Conservation (phyloP, 768 basidiomycete species). For the Pilatotrama ljubarskyi region DNA sequence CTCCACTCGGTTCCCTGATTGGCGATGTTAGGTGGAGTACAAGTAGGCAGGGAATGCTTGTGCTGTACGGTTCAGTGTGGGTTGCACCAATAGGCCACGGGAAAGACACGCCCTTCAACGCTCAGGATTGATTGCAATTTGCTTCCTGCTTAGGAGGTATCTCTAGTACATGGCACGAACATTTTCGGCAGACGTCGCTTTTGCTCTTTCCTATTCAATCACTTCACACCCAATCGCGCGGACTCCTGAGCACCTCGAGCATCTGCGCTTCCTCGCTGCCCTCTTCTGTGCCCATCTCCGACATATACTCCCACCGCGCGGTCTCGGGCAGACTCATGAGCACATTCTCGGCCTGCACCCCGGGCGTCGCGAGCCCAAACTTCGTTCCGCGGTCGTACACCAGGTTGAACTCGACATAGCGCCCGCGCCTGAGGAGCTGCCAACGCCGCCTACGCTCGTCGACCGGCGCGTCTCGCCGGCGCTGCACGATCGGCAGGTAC, state of each 20-base stretch:
- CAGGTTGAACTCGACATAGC: conserved; percentile 87
- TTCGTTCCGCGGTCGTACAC: conserved; percentile 71
- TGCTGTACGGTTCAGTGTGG: too few relatives aligned
- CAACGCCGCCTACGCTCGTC: conserved; percentile 77
- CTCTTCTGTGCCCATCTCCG: conserved; percentile 49
- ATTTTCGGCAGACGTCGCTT: too few relatives aligned
- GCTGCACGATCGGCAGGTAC: conserved; percentile 82
- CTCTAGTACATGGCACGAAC: too few relatives aligned
- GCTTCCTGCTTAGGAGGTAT: too few relatives aligned
- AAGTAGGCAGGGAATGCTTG: too few relatives aligned
- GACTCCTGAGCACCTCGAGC: conserved; percentile 48
- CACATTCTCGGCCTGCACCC: conserved; percentile 62
- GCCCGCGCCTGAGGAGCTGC: conserved; percentile 88
- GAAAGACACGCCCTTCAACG: too few relatives aligned
- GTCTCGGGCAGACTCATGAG: conserved; percentile 65
- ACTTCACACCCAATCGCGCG: conserved; percentile 45
- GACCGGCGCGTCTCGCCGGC: conserved; percentile 53
- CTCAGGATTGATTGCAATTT: too few relatives aligned
- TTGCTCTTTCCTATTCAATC: not conserved
- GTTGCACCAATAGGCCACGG: too few relatives aligned
- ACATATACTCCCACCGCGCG: conserved; percentile 69
- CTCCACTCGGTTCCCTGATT: conserved; percentile 48
- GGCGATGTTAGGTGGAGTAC: too few relatives aligned
- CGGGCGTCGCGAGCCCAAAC: conserved; percentile 63
- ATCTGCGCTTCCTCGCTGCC: conserved; percentile 53